A percentile compares a stretch with the other conserved stretches of the same genome.
phyloP scores from a whole-genome alignment of 1,284 basidiomycete species.

The Cryptococcus hybrid region DNA sequence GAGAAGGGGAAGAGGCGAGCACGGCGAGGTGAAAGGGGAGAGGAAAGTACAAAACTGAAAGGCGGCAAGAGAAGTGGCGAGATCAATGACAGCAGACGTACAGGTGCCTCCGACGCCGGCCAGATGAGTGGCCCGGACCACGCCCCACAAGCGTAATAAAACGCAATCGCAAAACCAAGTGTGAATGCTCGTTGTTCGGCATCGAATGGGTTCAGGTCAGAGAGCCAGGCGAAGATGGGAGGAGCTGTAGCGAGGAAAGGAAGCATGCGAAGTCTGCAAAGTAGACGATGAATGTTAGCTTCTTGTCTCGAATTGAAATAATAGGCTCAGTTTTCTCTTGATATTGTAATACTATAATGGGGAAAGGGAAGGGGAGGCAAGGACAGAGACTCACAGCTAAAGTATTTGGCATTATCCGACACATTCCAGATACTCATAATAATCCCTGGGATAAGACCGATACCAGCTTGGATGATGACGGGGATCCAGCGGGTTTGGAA shows the following conservation, averaged over 20 bases:
- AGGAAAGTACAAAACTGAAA: background rate
- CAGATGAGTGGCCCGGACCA: constrained; percentile 45
- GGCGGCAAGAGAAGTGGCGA: background rate
- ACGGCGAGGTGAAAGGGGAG: too few species aligned
- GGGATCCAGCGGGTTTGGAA: constrained; percentile 43
- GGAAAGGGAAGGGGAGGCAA: background rate
- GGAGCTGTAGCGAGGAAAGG: constrained; percentile 38
- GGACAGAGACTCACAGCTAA: constrained; percentile 26
- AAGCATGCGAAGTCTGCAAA: constrained; percentile 35
- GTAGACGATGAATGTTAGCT: background rate
- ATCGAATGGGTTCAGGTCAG: constrained; percentile 40
- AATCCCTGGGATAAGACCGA: constrained; percentile 34
- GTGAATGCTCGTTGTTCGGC: constrained; percentile 45
- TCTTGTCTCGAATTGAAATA: background rate
- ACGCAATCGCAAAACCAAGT: constrained; percentile 28
- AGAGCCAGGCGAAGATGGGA: constrained; percentile 42
- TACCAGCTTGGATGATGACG: constrained; percentile 26
- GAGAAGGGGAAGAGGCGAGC: background rate
- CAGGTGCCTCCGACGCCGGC: constrained; percentile 34
- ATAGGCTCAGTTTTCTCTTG: background rate
- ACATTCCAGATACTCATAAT: constrained; percentile 47
- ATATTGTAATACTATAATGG: background rate
- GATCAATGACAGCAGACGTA: background rate
- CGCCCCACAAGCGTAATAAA: constrained; percentile 21
- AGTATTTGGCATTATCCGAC: constrained; percentile 39